Conservation (phyloP, 441 rosid genomes). For the Breynia disticha region DNA sequence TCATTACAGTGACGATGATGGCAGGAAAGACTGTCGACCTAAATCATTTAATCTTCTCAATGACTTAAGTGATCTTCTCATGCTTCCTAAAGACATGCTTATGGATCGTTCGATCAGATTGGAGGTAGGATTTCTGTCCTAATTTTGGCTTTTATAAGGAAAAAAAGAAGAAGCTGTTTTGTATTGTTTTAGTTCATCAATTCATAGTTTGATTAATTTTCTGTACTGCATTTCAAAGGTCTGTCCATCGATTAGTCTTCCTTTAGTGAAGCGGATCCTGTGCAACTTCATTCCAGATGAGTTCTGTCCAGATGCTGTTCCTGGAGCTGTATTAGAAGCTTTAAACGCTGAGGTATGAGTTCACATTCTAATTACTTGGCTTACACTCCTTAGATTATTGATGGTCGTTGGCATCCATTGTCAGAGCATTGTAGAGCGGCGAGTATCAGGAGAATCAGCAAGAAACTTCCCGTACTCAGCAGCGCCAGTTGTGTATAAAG, state of each 20-base stretch:
- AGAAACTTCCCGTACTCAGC: slow-evolving; percentile 70
- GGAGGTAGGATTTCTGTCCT: slow-evolving; percentile 37
- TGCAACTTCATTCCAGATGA: slow-evolving; percentile 96
- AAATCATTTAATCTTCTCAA: slow-evolving; percentile 51
- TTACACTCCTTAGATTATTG: too few relatives aligned
- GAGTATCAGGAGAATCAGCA: slow-evolving; percentile 36
- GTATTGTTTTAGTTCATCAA: slow-evolving; percentile 1
- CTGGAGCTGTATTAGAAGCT: slow-evolving; percentile 76
- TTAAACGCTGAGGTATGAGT: slow-evolving; percentile 86
- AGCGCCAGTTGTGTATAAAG: slow-evolving; percentile 45
- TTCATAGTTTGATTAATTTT: slow-evolving; percentile 8
- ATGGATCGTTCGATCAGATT: slow-evolving; percentile 48
- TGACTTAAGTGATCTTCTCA: slow-evolving; percentile 70
- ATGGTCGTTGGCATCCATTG: slow-evolving; percentile 7
- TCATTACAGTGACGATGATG: slow-evolving; percentile 25
- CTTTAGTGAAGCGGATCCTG: slow-evolving; percentile 64
- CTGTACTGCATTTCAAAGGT: slow-evolving; percentile 29
- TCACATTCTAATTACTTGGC: too few relatives aligned
- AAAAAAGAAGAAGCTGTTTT: background rate
- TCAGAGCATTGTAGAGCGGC: slow-evolving; percentile 52
- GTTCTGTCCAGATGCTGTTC: slow-evolving; percentile 79
- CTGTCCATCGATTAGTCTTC: slow-evolving; percentile 66
- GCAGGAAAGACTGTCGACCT: slow-evolving; percentile 16
- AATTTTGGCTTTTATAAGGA: background rate
- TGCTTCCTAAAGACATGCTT: slow-evolving; percentile 94